phyloP scores from a whole-genome alignment of 805 yeast genomes.

The Blastobotrys mokoenaii region DNA sequence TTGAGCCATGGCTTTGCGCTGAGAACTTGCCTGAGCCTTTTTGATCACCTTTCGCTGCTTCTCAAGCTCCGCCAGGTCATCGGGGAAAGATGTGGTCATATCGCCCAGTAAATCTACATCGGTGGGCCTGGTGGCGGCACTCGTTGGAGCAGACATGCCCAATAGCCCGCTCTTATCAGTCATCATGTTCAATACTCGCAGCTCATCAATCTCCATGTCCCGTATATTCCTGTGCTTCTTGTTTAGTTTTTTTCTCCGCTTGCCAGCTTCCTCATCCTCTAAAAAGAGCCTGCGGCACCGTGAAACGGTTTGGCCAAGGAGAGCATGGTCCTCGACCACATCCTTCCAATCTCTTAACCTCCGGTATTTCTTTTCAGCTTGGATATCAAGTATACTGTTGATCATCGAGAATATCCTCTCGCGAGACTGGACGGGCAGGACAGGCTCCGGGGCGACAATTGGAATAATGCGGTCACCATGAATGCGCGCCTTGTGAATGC shows the following conservation, averaged over 20 bases:
- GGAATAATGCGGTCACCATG: constrained; percentile 5
- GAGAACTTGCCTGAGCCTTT: too few species aligned
- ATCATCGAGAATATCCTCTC: constrained; percentile 5
- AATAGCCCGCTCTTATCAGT: too few species aligned
- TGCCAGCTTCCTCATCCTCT: neutral
- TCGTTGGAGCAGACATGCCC: too few species aligned
- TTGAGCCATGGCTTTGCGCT: too few species aligned
- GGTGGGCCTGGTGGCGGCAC: too few species aligned
- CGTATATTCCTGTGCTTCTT: neutral
- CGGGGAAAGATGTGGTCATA: too few species aligned
- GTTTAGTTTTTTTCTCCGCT: neutral
- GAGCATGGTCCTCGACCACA: constrained; percentile 5
- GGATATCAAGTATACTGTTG: constrained; percentile 6
- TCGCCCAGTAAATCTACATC: too few species aligned
- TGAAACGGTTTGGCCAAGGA: constrained; percentile 9
- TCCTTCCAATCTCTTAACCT: constrained; percentile 7
- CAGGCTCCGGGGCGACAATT: constrained; percentile 5
- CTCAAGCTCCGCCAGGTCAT: too few species aligned
- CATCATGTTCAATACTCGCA: too few species aligned
- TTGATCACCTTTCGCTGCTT: too few species aligned
- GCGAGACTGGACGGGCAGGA: constrained; percentile 9
- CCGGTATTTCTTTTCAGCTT: neutral
- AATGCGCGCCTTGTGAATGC: constrained; percentile 13
- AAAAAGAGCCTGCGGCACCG: constrained; percentile 12
- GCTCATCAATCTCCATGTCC: too few species aligned